Conservation (phyloP, 2,329 filamentous ascomycete genomes). For the Plectosphaerella cucumerina region DNA sequence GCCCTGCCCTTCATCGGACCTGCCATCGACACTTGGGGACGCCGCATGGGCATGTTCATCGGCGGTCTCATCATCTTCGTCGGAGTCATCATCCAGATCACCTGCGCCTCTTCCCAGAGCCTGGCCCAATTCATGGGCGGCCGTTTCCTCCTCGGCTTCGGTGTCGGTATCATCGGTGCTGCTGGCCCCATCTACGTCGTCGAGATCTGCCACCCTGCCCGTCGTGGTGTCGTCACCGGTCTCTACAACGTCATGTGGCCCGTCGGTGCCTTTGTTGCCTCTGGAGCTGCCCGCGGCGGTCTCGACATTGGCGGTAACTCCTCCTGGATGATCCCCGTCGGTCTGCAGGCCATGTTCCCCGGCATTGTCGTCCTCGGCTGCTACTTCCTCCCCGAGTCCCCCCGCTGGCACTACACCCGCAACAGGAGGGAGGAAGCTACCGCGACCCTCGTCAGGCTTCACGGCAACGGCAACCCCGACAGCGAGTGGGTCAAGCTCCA, state of each 20-base stretch:
- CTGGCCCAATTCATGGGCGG: conserved; percentile 46
- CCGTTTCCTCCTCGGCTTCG: conserved; percentile 59
- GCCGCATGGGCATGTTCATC: conserved; percentile 39
- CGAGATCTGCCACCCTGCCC: conserved; percentile 42
- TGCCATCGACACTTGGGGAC: conserved; percentile 41
- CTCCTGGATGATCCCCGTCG: conserved; percentile 37
- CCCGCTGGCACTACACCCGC: conserved; percentile 36
- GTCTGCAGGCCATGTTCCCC: conserved; percentile 39
- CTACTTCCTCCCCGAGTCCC: conserved; percentile 36
- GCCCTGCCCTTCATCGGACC: conserved; percentile 43
- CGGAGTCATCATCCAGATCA: conserved; percentile 37
- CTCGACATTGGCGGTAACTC: conserved; percentile 29
- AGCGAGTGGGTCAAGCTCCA: conserved; percentile 41
- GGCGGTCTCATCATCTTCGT: conserved; percentile 37
- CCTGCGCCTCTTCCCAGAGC: conserved; percentile 26
- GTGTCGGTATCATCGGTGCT: conserved; percentile 40
- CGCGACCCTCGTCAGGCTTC: conserved; percentile 33
- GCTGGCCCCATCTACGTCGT: conserved; percentile 44
- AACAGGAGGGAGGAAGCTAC: conserved; percentile 29
- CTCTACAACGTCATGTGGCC: conserved; percentile 43
- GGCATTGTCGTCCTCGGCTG: conserved; percentile 29
- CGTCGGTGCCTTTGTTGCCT: conserved; percentile 44
- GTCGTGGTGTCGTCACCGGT: conserved; percentile 35
- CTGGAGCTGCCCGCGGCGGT: conserved; percentile 42
- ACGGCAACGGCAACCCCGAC: conserved; percentile 39